These are phyloP conservation scores for Fagopyrum tataricum DNA, from an alignment of 148 eudicot genomes.

Conservation along the genomic window DNA sequence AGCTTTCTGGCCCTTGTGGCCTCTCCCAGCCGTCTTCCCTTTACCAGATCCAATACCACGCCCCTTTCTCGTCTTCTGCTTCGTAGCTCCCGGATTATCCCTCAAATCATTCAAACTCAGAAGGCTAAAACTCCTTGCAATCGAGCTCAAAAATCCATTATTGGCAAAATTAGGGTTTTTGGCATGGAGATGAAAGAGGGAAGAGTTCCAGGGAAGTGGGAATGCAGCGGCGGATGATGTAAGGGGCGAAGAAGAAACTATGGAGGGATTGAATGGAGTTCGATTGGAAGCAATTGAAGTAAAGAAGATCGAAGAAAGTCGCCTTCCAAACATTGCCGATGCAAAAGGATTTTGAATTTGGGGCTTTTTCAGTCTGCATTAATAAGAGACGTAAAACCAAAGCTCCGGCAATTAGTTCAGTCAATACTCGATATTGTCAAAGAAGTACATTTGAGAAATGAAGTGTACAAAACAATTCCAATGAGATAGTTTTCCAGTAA, in stretches of 20 bases:
- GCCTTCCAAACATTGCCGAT: background rate
- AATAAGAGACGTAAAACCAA: too few relatives aligned
- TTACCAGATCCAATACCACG: slow-evolving; percentile 95
- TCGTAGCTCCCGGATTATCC: slow-evolving; percentile 73
- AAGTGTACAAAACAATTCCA: too few relatives aligned
- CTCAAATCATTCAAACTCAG: slow-evolving; percentile 69
- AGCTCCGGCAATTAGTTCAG: too few relatives aligned
- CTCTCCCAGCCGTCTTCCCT: slow-evolving; percentile 93
- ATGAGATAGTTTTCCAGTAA: too few relatives aligned
- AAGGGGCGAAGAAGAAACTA: background rate
- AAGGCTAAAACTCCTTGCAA: slow-evolving; percentile 22
- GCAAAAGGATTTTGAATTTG: background rate
- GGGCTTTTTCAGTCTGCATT: background rate
- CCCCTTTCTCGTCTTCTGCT: slow-evolving; percentile 89
- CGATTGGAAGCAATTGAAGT: background rate
- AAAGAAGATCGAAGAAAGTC: background rate
- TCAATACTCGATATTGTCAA: too few relatives aligned
- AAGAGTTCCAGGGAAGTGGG: background rate
- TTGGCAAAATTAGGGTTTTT: background rate
- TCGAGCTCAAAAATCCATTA: background rate
- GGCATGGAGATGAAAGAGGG: background rate
- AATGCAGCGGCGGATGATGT: background rate
- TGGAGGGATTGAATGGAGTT: background rate
- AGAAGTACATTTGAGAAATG: too few relatives aligned
- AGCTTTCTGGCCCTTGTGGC: slow-evolving; percentile 97